A percentile compares a stretch with the other conserved stretches of the same genome.
phyloP scores from a whole-genome alignment of 1,284 basidiomycete genomes.

The Retiboletus fuscus region DNA sequence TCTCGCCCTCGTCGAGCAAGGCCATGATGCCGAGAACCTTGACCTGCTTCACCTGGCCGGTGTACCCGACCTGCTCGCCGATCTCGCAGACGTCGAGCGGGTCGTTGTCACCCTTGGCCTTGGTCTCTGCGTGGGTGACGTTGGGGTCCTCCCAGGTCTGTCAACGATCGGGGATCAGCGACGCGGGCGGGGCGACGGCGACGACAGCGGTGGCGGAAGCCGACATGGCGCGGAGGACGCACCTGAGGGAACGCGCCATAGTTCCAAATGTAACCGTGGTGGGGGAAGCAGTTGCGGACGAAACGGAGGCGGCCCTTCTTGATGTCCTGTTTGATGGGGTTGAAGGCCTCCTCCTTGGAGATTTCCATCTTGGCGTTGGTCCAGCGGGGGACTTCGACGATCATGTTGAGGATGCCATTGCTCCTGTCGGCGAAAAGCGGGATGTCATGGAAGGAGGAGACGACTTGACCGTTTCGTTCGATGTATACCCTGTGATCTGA shows the following conservation, averaged over 20 bases:
- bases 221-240: constrained; percentile 36
- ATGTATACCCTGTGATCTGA: constrained; percentile 95
- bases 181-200: constrained; percentile 19
- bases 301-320: constrained; percentile 97
- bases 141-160: constrained; percentile 99
- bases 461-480: constrained; percentile 87
- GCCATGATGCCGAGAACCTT: constrained; percentile 99
- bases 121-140: constrained; percentile 93
- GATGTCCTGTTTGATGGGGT: constrained; percentile 99
- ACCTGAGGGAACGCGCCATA: constrained; percentile 97
- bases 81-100: constrained; percentile 99
- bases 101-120: constrained; percentile 99
- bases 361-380: constrained; percentile 99
- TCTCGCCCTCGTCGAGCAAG: constrained; percentile 96
- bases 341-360: constrained; percentile 96
- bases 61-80: constrained; percentile 97
- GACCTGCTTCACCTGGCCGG: constrained; percentile 99
- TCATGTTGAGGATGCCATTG: constrained; percentile 96
- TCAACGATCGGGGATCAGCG: constrained; percentile 7
- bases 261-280: constrained; percentile 99
- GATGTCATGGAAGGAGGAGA: constrained; percentile 96
- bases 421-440: constrained; percentile 95
- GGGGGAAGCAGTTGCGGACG: constrained; percentile 99
- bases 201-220: neutral
- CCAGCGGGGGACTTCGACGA: constrained; percentile 99